Evolutionary conservation across 306 rosid genomes (phyloP).

Genomic region (Cucurbita maxima): DNA sequence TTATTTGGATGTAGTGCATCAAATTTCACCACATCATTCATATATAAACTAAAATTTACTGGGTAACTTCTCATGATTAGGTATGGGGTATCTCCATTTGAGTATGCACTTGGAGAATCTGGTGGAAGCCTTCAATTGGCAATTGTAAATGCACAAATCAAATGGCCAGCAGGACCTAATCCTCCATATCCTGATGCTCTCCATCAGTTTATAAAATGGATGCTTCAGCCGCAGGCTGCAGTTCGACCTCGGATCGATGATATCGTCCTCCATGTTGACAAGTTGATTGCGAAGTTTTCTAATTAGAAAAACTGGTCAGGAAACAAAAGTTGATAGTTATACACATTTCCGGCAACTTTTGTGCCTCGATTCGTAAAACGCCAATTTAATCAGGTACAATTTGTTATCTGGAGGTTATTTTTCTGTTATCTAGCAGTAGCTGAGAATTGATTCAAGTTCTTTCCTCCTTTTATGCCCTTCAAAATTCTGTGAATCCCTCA

Average conservation of each 20-base stretch:
- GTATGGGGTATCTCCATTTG: slow-evolving; percentile 95
- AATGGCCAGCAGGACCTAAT: slow-evolving; percentile 89
- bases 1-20: background rate
- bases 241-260: slow-evolving; percentile 83
- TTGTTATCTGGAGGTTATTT: background rate
- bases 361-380: background rate
- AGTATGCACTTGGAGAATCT: slow-evolving; percentile 95
- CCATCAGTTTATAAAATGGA: slow-evolving; percentile 89
- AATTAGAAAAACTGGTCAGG: slow-evolving; percentile 1
- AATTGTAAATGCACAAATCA: slow-evolving; percentile 71
- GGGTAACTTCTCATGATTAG: slow-evolving; percentile 12
- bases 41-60: background rate
- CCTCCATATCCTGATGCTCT: slow-evolving; percentile 91
- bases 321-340: background rate
- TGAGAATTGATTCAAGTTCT: background rate
- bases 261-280: slow-evolving; percentile 81
- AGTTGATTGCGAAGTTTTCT: slow-evolving; percentile 79
- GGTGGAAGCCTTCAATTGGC: slow-evolving; percentile 98
- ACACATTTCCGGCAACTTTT: background rate
- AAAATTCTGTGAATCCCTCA: background rate
- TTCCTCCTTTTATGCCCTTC: background rate
- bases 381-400: background rate
- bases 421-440: background rate
- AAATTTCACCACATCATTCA: background rate
- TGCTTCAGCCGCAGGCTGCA: slow-evolving; percentile 89